Conservation (phyloP, 176 grass and related monocot species). For the Luzula sylvatica region DNA sequence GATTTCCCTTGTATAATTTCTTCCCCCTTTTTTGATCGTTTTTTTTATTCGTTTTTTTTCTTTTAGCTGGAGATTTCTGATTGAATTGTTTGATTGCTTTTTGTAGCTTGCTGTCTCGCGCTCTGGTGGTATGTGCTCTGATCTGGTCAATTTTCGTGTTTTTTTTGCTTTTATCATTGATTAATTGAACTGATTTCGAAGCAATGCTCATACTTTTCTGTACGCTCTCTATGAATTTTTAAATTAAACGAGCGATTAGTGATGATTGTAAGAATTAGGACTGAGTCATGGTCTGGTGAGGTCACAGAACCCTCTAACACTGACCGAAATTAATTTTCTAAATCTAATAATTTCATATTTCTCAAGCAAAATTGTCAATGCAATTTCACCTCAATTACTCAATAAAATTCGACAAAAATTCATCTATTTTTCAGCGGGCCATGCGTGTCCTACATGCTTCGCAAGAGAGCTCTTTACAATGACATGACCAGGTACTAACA, state of each 20-base stretch:
- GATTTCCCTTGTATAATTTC: slow-evolving; percentile 57
- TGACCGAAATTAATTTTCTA: too few species aligned
- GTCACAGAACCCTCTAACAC: too few species aligned
- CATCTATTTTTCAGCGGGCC: slow-evolving; percentile 51
- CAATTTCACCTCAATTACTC: background rate
- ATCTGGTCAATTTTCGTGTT: background rate
- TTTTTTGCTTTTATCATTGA: background rate
- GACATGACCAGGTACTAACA: slow-evolving; percentile 87
- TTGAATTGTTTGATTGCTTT: background rate
- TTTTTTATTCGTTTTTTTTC: background rate
- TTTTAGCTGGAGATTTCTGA: slow-evolving; percentile 2
- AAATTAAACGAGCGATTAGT: too few species aligned
- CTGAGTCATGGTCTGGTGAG: too few species aligned
- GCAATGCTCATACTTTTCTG: background rate
- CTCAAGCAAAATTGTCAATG: too few species aligned
- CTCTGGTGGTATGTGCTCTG: slow-evolving; percentile 69
- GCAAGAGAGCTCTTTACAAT: slow-evolving; percentile 96
- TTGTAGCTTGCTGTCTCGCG: slow-evolving; percentile 84
- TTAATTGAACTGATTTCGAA: background rate
- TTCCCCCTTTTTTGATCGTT: background rate
- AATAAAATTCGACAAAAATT: slow-evolving; percentile 10
- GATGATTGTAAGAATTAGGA: too few species aligned
- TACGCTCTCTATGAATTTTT: too few species aligned
- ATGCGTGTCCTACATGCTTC: slow-evolving; percentile 96
- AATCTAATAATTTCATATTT: too few species aligned